A percentile compares a stretch with the other conserved stretches of the same genome.
These are phyloP conservation scores for Lentinus brumalis DNA, from an alignment of 768 basidiomycete species.

Conservation along the genomic window DNA sequence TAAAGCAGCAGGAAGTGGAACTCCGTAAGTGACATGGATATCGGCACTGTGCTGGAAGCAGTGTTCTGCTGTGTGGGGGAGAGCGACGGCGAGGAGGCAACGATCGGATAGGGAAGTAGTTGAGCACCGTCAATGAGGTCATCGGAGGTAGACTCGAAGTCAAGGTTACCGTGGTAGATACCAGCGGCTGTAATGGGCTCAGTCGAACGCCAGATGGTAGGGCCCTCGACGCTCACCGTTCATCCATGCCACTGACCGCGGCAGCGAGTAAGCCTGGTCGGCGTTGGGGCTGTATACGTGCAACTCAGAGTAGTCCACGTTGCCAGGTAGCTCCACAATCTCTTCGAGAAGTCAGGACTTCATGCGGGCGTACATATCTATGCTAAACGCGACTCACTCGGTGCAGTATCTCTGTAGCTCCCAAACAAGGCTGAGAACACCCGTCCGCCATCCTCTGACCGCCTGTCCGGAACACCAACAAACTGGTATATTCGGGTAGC, in stretches of 20 bases:
- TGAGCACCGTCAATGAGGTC: constrained; percentile 78
- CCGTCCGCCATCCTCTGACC: constrained; percentile 73
- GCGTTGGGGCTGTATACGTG: constrained; percentile 77
- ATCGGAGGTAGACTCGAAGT: constrained; percentile 68
- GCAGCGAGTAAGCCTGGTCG: constrained; percentile 67
- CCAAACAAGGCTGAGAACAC: constrained; percentile 77
- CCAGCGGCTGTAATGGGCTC: constrained; percentile 63
- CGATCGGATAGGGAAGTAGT: constrained; percentile 73
- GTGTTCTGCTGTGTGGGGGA: constrained; percentile 29
- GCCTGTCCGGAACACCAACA: constrained; percentile 64
- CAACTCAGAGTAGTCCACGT: constrained; percentile 72
- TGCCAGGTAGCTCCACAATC: constrained; percentile 88
- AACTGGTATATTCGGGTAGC: constrained; percentile 91
- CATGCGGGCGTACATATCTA: neutral
- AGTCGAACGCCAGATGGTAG: neutral
- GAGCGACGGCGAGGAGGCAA: constrained; percentile 34
- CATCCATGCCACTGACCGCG: constrained; percentile 86
- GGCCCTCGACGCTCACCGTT: constrained; percentile 60
- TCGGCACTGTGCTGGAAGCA: constrained; percentile 48
- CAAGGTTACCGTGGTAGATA: constrained; percentile 82
- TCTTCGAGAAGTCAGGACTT: constrained; percentile 49
- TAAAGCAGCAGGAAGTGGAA: constrained; percentile 92
- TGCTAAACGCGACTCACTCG: constrained; percentile 57
- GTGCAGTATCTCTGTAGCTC: constrained; percentile 71
- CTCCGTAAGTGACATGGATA: constrained; percentile 83